These are phyloP conservation scores for Sclerotinia subarctica DNA, from an alignment of 2,329 filamentous ascomycete species.

Conservation along the genomic window DNA sequence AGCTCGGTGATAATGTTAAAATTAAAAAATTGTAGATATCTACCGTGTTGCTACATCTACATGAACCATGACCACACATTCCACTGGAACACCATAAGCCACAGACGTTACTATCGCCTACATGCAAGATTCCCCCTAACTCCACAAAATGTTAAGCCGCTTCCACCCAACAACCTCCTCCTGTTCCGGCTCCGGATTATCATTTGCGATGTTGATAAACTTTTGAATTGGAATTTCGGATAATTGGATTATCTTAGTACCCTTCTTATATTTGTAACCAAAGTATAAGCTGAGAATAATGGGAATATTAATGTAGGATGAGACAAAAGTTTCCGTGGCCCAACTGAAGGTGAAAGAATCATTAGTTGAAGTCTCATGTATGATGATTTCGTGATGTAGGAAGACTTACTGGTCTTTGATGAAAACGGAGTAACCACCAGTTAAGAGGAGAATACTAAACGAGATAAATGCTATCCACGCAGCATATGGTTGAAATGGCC, in stretches of 20 bases:
- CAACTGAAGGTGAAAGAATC: constrained; percentile 38
- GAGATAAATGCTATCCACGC: constrained; percentile 60
- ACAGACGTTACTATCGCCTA: too few relatives aligned
- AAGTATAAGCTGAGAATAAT: constrained; percentile 44
- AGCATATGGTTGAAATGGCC: constrained; percentile 48
- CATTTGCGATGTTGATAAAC: constrained; percentile 39
- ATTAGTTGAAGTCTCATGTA: neutral
- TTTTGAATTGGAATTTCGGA: constrained; percentile 42
- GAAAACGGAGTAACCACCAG: constrained; percentile 64
- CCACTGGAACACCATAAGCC: too few relatives aligned
- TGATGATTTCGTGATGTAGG: rapidly evolving
- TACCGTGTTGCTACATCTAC: too few relatives aligned
- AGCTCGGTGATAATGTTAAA: too few relatives aligned
- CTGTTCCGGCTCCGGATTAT: constrained; percentile 40
- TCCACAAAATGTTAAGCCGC: constrained; percentile 41
- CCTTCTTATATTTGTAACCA: constrained; percentile 54
- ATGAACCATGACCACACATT: neutral
- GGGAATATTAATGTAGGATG: constrained; percentile 53
- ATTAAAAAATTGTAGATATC: too few relatives aligned
- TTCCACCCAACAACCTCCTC: constrained; percentile 31
- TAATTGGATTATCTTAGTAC: constrained; percentile 44
- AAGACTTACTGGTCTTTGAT: constrained; percentile 47
- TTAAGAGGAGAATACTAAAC: constrained; percentile 64
- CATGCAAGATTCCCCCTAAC: neutral
- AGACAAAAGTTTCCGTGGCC: constrained; percentile 56